phyloP scores from a whole-genome alignment of 495 filamentous ascomycete genomes.

The Aspergillus campestris region DNA sequence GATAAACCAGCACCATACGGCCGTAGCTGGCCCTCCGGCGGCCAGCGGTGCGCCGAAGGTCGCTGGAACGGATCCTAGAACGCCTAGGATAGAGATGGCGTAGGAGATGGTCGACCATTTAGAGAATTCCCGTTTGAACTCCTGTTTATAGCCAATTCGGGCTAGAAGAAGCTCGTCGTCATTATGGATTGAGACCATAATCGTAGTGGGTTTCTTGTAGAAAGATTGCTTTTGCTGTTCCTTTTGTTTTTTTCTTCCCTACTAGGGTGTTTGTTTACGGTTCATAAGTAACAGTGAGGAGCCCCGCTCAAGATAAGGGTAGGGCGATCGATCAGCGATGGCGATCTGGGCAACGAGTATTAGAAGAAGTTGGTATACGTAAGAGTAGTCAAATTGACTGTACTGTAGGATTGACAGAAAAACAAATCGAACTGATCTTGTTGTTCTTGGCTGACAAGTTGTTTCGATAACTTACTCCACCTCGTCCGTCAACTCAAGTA shows the following conservation, averaged over 20 bases:
- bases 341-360: too few relatives aligned
- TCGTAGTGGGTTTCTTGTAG: slow-evolving; percentile 16
- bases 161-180: slow-evolving; percentile 58
- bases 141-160: slow-evolving; percentile 64
- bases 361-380: too few relatives aligned
- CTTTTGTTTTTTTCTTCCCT: too few relatives aligned
- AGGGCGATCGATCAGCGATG: too few relatives aligned
- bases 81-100: slow-evolving; percentile 63
- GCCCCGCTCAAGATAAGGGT: background rate
- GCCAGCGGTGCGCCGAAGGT: slow-evolving; percentile 55
- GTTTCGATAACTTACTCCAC: too few relatives aligned
- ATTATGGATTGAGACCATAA: slow-evolving; percentile 47
- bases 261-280: too few relatives aligned
- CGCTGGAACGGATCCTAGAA: slow-evolving; percentile 61
- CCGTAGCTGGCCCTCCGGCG: slow-evolving; percentile 62
- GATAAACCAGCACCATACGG: slow-evolving; percentile 65
- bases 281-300: slow-evolving; percentile 14
- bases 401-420: too few relatives aligned
- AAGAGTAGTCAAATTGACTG: too few relatives aligned
- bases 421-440: too few relatives aligned
- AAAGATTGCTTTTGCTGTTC: too few relatives aligned
- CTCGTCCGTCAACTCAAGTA: too few relatives aligned
- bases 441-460: too few relatives aligned
- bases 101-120: slow-evolving; percentile 71
- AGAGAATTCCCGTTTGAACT: slow-evolving; percentile 57